phyloP scores from a whole-genome alignment of 768 basidiomycete genomes.

The Mycena filopes region DNA sequence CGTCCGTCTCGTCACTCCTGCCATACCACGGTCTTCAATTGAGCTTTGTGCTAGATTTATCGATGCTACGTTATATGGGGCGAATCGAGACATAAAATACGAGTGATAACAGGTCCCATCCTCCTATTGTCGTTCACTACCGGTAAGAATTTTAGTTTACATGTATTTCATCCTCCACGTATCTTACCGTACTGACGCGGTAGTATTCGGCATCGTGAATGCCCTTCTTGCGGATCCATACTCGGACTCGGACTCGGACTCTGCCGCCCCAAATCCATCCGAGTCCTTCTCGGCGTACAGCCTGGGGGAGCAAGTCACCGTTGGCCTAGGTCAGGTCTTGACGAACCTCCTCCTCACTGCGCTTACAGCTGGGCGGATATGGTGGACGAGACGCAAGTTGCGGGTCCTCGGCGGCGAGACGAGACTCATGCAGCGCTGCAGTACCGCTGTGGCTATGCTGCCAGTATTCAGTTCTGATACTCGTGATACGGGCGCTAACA shows the following conservation, averaged over 20 bases:
- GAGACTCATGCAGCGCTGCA: neutral
- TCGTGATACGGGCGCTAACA: neutral
- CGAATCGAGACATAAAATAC: neutral
- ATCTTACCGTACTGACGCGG: neutral
- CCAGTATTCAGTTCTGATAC: neutral
- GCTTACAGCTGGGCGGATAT: constrained; percentile 5
- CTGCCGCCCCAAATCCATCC: too few species aligned
- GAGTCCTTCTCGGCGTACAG: too few species aligned
- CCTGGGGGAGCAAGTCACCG: neutral
- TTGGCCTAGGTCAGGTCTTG: neutral
- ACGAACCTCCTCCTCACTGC: constrained; percentile 3
- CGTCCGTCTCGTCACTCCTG: neutral
- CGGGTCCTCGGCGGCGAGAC: neutral
- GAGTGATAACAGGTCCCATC: neutral
- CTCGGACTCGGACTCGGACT: neutral
- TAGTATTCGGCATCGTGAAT: constrained; percentile 8
- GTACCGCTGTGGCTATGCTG: constrained; percentile 16
- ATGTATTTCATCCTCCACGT: too few species aligned
- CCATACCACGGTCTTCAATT: neutral
- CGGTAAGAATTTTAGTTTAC: neutral
- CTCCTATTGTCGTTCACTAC: constrained; percentile 1
- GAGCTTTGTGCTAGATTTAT: constrained; percentile 1
- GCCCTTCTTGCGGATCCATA: neutral
- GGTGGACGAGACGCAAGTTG: constrained; percentile 9
- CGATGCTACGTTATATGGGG: constrained; percentile 18